Evolutionary conservation across 768 basidiomycete genomes (phyloP).

Genomic region (Boletellus emodensis): DNA sequence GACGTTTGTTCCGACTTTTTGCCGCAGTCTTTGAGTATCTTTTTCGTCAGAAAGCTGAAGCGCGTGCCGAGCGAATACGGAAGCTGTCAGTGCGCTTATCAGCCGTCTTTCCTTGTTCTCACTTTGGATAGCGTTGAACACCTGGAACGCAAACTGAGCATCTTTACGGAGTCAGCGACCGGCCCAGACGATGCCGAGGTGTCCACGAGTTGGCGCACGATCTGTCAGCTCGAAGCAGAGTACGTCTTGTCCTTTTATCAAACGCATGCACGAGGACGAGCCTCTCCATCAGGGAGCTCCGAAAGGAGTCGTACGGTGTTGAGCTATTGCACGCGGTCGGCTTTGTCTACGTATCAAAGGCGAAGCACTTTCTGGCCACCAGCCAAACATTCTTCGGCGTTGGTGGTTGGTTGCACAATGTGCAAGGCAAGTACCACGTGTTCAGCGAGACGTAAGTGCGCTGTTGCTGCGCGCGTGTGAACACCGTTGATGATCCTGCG

Average conservation of each 20-base stretch:
- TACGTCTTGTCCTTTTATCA: constrained; percentile 35
- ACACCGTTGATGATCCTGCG: constrained; percentile 1
- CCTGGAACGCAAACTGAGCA: constrained; percentile 75
- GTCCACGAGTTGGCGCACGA: constrained; percentile 66
- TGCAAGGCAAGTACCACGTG: constrained; percentile 89
- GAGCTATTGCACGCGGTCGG: constrained; percentile 85
- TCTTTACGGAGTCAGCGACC: constrained; percentile 81
- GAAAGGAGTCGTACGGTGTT: constrained; percentile 81
- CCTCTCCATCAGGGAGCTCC: constrained; percentile 56
- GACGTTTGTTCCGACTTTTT: constrained; percentile 1
- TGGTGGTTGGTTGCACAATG: constrained; percentile 90
- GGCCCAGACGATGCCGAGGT: constrained; percentile 69
- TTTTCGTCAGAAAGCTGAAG: constrained; percentile 64
- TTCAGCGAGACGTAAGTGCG: constrained; percentile 85
- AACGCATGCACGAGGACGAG: constrained; percentile 2
- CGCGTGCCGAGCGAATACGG: constrained; percentile 68
- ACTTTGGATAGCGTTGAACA: constrained; percentile 48
- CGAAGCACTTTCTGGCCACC: constrained; percentile 78
- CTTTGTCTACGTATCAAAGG: constrained; percentile 78
- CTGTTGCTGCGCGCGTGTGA: neutral
- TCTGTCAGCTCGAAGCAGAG: constrained; percentile 81
- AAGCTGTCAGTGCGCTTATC: constrained; percentile 43
- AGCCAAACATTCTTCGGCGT: constrained; percentile 69
- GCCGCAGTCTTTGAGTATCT: constrained; percentile 4
- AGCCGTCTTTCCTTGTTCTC: neutral